Conservation (phyloP, 805 yeast genomes). For the Kodamaea laetipori region DNA sequence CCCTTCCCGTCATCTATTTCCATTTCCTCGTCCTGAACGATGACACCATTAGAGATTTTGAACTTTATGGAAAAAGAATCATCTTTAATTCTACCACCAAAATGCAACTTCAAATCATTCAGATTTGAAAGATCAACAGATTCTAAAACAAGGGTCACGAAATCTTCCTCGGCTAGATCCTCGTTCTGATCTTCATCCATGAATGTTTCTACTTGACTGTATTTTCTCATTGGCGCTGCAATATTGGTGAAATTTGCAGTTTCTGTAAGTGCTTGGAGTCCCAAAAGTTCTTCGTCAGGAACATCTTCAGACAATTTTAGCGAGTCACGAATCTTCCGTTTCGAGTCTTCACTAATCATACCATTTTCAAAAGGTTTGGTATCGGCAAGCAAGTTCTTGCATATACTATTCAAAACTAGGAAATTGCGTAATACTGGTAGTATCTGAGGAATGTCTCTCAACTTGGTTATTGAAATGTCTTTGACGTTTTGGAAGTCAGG, state of each 20-base stretch:
- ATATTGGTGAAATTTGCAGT: constrained; percentile 18
- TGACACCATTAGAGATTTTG: constrained; percentile 35
- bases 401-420: constrained; percentile 28
- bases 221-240: constrained; percentile 12
- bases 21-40: constrained; percentile 22
- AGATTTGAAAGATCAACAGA: constrained; percentile 27
- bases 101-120: constrained; percentile 25
- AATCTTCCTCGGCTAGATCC: constrained; percentile 11
- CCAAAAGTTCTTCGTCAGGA: constrained; percentile 41
- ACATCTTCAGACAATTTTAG: constrained; percentile 38
- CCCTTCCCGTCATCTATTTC: constrained; percentile 20
- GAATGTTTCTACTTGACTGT: constrained; percentile 28
- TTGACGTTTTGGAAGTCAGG: constrained; percentile 26
- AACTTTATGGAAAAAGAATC: constrained; percentile 22
- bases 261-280: constrained; percentile 34
- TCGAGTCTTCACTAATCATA: constrained; percentile 25
- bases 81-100: constrained; percentile 20
- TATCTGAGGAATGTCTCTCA: constrained; percentile 27
- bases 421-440: constrained; percentile 36
- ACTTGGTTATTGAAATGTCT: constrained; percentile 24
- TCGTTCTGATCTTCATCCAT: constrained; percentile 24
- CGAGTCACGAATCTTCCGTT: constrained; percentile 35
- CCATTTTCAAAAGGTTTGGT: constrained; percentile 10
- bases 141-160: constrained; percentile 21
- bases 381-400: constrained; percentile 6